Evolutionary conservation across 495 filamentous ascomycete species (phyloP).

Genomic region (Parathielavia appendiculata): DNA sequence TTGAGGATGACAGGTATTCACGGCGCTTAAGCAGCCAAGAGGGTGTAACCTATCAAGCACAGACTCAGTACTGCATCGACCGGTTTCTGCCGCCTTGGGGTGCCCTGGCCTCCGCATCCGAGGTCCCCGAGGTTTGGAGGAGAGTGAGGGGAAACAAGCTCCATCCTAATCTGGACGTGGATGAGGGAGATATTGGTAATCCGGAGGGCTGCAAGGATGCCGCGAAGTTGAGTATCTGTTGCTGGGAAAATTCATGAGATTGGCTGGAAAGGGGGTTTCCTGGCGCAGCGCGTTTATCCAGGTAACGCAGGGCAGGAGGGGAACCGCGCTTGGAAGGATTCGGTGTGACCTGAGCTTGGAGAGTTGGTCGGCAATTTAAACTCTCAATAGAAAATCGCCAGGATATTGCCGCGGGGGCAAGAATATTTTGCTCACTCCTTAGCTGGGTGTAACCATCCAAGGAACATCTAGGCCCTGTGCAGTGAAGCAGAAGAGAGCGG

Average conservation of each 20-base stretch:
- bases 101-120: neutral
- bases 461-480: neutral
- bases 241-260: neutral
- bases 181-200: slow-evolving; percentile 6
- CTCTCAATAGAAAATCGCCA: neutral
- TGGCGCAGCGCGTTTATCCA: slow-evolving; percentile 6
- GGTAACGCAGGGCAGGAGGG: neutral
- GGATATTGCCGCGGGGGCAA: neutral
- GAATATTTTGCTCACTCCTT: no score
- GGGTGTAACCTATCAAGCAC: slow-evolving; percentile 1
- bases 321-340: slow-evolving; percentile 5
- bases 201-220: neutral
- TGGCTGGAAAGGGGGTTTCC: neutral
- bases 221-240: no score
- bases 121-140: neutral
- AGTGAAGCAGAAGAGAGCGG: neutral
- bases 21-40: neutral
- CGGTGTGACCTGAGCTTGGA: neutral
- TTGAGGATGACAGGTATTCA: neutral
- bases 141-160: no score
- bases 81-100: neutral
- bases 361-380: neutral
- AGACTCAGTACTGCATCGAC: neutral
- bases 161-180: neutral
- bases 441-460: neutral